A percentile compares a stretch with the other conserved stretches of the same genome.
Evolutionary conservation across 805 yeast species (phyloP).

Genomic region (Barnettozyma sucrosica): DNA sequence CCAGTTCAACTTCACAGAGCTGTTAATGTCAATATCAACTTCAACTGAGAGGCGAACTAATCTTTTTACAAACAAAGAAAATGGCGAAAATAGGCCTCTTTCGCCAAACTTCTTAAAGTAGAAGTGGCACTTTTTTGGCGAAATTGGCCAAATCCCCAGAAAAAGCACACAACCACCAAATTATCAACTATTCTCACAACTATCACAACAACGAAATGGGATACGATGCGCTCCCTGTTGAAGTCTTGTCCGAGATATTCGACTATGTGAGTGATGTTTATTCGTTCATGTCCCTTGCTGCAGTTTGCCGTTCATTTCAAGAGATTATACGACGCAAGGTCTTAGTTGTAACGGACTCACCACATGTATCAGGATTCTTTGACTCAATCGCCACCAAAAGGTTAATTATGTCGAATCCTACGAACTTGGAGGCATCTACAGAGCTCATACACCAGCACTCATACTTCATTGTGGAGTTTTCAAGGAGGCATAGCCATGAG

Average conservation of each 20-base stretch:
- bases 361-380: slow-evolving; percentile 10
- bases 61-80: neutral
- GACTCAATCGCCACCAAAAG: slow-evolving; percentile 8
- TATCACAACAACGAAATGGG: neutral
- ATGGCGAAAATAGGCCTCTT: neutral
- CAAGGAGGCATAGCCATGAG: neutral
- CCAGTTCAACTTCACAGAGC: neutral
- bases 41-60: neutral
- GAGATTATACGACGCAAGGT: slow-evolving; percentile 13
- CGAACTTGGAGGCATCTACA: neutral
- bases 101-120: neutral
- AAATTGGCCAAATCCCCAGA: neutral
- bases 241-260: slow-evolving; percentile 14
- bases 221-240: slow-evolving; percentile 15
- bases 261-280: slow-evolving; percentile 16
- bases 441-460: slow-evolving; percentile 6
- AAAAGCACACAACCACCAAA: neutral
- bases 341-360: slow-evolving; percentile 17
- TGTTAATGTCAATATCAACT: neutral
- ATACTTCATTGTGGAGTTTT: slow-evolving; percentile 16
- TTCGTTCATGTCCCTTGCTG: slow-evolving; percentile 9
- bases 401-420: slow-evolving; percentile 3
- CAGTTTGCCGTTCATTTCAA: slow-evolving; percentile 17
- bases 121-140: neutral
- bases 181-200: too few relatives aligned